Percentiles rank a stretch among this genome's conserved stretches.
Evolutionary conservation across 441 rosid genomes (phyloP).

Genomic region (Pelargonium australe): DNA sequence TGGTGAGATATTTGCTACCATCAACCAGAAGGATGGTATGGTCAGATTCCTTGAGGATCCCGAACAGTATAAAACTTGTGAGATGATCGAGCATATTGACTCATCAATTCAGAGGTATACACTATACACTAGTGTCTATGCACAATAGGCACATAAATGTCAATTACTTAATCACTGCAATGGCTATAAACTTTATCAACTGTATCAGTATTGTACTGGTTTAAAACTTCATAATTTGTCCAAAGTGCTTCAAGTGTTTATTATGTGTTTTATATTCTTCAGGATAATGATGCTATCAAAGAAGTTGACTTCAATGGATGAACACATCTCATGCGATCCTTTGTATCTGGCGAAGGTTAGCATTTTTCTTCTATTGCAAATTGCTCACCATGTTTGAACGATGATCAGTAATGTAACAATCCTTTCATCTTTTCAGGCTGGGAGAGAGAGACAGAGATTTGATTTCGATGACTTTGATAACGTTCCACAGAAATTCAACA

Average conservation of each 20-base stretch:
- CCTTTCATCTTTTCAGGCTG: conserved; percentile 41
- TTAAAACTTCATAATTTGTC: background rate
- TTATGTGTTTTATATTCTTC: conserved; percentile 2
- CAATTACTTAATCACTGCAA: background rate
- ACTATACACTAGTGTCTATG: background rate
- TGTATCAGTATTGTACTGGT: background rate
- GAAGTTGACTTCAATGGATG: conserved; percentile 77
- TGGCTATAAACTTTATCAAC: background rate
- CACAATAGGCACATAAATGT: too few species aligned
- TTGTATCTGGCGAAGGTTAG: conserved; percentile 71
- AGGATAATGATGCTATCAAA: conserved; percentile 83
- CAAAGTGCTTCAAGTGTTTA: background rate
- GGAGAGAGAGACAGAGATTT: conserved; percentile 79
- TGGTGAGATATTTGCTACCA: conserved; percentile 90
- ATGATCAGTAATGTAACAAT: conserved; percentile 12
- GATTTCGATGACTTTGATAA: conserved; percentile 86
- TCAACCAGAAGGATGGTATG: conserved; percentile 98
- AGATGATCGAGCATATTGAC: conserved; percentile 80
- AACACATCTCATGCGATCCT: conserved; percentile 67
- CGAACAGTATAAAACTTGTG: conserved; percentile 85
- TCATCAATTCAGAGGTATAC: conserved; percentile 83
- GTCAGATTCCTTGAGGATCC: conserved; percentile 96
- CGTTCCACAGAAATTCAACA: conserved; percentile 84
- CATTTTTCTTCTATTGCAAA: conserved; percentile 2
- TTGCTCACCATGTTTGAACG: conserved; percentile 2